Percentiles rank a stretch among this genome's conserved stretches.
phyloP scores from a whole-genome alignment of 768 basidiomycete species.

The Mycena alexandri region DNA sequence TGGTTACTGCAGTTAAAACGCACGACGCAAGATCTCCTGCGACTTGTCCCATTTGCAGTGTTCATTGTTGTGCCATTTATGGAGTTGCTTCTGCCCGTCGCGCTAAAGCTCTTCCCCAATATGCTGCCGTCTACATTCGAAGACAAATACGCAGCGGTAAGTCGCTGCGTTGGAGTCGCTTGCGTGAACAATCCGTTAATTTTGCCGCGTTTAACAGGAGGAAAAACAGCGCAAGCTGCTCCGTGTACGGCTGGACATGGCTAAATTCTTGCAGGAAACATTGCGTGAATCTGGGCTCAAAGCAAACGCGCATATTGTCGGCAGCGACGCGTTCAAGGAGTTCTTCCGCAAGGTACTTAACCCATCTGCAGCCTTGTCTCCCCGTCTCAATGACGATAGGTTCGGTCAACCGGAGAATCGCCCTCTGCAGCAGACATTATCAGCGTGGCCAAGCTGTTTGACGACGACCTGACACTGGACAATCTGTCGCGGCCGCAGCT shows the following conservation, averaged over 20 bases:
- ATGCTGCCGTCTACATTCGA: slow-evolving; percentile 99
- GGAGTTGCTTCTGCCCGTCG: slow-evolving; percentile 96
- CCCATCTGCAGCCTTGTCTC: neutral
- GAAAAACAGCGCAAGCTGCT: slow-evolving; percentile 98
- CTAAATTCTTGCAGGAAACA: slow-evolving; percentile 98
- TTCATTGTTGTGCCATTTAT: slow-evolving; percentile 98
- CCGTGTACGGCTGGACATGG: slow-evolving; percentile 96
- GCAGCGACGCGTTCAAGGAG: slow-evolving; percentile 96
- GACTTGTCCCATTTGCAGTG: slow-evolving; percentile 94
- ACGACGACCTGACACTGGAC: slow-evolving; percentile 97
- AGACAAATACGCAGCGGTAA: slow-evolving; percentile 93
- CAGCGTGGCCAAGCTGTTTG: slow-evolving; percentile 96
- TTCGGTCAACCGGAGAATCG: slow-evolving; percentile 94
- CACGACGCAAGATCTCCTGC: slow-evolving; percentile 92
- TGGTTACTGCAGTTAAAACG: slow-evolving; percentile 75
- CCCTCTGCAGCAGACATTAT: slow-evolving; percentile 91
- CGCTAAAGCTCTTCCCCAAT: slow-evolving; percentile 96
- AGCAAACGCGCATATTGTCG: slow-evolving; percentile 93
- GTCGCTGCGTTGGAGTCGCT: slow-evolving; percentile 16
- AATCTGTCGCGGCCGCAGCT: slow-evolving; percentile 98
- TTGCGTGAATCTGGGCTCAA: slow-evolving; percentile 94
- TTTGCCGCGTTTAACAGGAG: slow-evolving; percentile 67
- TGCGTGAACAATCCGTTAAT: neutral
- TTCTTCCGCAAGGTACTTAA: slow-evolving; percentile 92
- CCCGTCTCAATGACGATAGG: slow-evolving; percentile 53